phyloP scores from a whole-genome alignment of 2,329 filamentous ascomycete genomes.

The Sclerotinia nivalis region DNA sequence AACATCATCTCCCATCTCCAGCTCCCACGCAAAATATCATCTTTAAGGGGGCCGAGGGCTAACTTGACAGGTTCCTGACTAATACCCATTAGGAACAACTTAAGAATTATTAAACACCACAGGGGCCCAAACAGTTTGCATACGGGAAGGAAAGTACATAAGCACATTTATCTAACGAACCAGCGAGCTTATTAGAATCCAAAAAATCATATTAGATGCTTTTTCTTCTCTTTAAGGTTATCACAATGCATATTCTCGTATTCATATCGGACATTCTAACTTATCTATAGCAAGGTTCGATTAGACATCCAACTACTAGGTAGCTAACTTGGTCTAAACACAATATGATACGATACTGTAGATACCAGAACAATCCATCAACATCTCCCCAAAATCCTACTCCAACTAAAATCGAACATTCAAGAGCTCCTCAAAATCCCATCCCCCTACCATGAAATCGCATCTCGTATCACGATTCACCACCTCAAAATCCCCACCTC shows the following conservation, averaged over 20 bases:
- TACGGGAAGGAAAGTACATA: background rate
- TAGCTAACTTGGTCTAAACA: background rate
- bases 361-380: background rate
- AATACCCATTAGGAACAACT: background rate
- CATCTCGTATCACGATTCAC: too few species aligned
- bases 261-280: background rate
- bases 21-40: background rate
- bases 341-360: background rate
- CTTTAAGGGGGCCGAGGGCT: too few species aligned
- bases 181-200: too few species aligned
- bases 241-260: background rate
- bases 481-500: too few species aligned
- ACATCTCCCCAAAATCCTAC: background rate
- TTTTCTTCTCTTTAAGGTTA: background rate
- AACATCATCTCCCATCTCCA: background rate
- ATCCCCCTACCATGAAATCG: background rate
- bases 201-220: background rate
- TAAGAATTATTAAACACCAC: background rate
- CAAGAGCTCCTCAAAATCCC: background rate
- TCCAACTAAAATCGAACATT: background rate
- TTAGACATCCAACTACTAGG: background rate
- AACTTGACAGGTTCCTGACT: background rate
- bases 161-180: background rate
- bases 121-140: background rate
- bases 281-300: background rate